Conservation (phyloP, 208 protist genomes). For the Trypanosoma mega region DNA sequence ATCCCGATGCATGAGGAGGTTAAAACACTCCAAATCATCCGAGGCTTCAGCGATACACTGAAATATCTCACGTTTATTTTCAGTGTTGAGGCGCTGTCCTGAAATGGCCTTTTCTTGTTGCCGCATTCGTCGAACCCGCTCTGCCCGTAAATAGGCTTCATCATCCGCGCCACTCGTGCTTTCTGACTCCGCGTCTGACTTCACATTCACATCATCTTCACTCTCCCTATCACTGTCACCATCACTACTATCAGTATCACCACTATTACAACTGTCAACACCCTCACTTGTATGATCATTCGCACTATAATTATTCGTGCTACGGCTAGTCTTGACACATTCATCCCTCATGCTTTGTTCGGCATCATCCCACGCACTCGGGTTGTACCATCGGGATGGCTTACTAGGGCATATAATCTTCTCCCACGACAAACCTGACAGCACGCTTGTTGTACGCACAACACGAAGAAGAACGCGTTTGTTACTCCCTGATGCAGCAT, state of each 20-base stretch:
- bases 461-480: slow-evolving; percentile 51
- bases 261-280: slow-evolving; percentile 15
- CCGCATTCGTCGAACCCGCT: slow-evolving; percentile 50
- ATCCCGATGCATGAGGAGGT: slow-evolving; percentile 75
- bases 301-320: slow-evolving; percentile 5
- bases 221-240: slow-evolving; percentile 26
- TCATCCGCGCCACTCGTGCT: slow-evolving; percentile 11
- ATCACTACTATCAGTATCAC: slow-evolving; percentile 7
- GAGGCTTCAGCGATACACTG: slow-evolving; percentile 45
- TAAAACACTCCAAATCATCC: slow-evolving; percentile 82
- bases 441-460: slow-evolving; percentile 52
- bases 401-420: slow-evolving; percentile 45
- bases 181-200: neutral
- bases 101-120: slow-evolving; percentile 61
- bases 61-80: slow-evolving; percentile 81
- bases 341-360: neutral
- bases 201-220: slow-evolving; percentile 32
- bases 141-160: slow-evolving; percentile 12
- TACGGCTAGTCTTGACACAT: slow-evolving; percentile 10
- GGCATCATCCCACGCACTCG: slow-evolving; percentile 30
- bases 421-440: slow-evolving; percentile 52
- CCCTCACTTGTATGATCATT: slow-evolving; percentile 28
- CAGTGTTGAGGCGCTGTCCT: slow-evolving; percentile 72
- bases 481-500: slow-evolving; percentile 18
- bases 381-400: slow-evolving; percentile 68